Conservation (phyloP, 2,329 filamentous ascomycete species). For the Bipolaris gigantea region DNA sequence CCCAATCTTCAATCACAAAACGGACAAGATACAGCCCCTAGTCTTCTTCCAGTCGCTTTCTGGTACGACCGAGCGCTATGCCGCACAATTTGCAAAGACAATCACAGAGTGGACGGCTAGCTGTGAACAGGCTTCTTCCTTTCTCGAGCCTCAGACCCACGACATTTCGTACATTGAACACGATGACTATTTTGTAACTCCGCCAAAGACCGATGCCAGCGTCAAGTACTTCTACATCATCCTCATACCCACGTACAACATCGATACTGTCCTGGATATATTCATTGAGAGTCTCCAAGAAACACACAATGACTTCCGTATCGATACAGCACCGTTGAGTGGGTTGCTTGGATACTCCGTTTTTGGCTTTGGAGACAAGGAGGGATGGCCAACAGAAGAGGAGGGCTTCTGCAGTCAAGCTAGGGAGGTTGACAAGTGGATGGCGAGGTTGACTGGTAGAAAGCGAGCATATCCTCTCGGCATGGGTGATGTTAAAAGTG, state of each 20-base stretch:
- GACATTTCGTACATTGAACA: slow-evolving; percentile 87
- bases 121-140: slow-evolving; percentile 39
- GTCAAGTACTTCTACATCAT: slow-evolving; percentile 78
- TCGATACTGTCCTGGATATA: slow-evolving; percentile 85
- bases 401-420: slow-evolving; percentile 94
- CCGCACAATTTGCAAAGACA: slow-evolving; percentile 62
- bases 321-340: slow-evolving; percentile 83
- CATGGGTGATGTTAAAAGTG: slow-evolving; percentile 80
- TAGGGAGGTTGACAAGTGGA: slow-evolving; percentile 88
- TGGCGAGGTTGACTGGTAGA: slow-evolving; percentile 87
- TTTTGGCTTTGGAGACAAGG: slow-evolving; percentile 88
- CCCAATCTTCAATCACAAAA: slow-evolving; percentile 30
- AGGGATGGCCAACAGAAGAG: slow-evolving; percentile 88
- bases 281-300: slow-evolving; percentile 87
- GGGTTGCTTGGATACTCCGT: slow-evolving; percentile 83
- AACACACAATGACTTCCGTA: slow-evolving; percentile 94
- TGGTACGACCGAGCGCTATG: slow-evolving; percentile 76
- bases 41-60: slow-evolving; percentile 91
- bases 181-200: slow-evolving; percentile 85
- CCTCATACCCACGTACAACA: slow-evolving; percentile 89
- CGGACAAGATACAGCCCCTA: slow-evolving; percentile 66
- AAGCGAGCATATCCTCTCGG: slow-evolving; percentile 89
- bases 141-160: slow-evolving; percentile 65
- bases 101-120: slow-evolving; percentile 52
- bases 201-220: slow-evolving; percentile 62